Evolutionary conservation across 1,284 basidiomycete genomes (phyloP), one percentile per base, ranked within the genome.

Genomic region (Ustilago crameri): DNA sequence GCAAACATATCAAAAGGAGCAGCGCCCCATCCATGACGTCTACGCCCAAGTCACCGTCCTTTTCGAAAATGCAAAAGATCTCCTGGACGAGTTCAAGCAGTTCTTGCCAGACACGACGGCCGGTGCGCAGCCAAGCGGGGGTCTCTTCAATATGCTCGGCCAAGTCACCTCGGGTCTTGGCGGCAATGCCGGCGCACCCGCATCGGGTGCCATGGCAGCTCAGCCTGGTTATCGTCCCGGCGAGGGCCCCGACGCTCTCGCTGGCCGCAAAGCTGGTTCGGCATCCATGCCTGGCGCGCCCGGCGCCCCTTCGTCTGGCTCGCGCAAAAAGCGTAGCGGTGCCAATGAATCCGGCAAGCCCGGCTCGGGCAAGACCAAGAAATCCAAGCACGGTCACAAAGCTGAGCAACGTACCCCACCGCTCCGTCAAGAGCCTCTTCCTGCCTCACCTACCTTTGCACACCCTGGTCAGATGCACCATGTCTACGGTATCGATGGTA

Each of bases 1-100:
- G 74, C 96, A 98, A 86, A 92, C 92, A 30, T 98, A 97, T 85
- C 95, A 98, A 84, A 95, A 95, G 83, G 95, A 98, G 81, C 92
- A 93, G 82, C 88, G 89, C 66, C 90, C 92, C 74, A 88, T 93
- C 26, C 90, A 92, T 68, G 93, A 96, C 81, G 95, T 98, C 5
- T 96, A 93, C 83, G 88, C 89, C 22, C 95, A 97, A 84, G 95
- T 98, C 3, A 92, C 93, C 56, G 86, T 89, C 74, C 88, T 99
- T 26, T 99, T 99, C 87, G 90, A 91, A 82, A 90, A 93, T 76
- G 92, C 93, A 0, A 92, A 91, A 5, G 96, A 99, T 77, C 88
- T 99, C 43, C 86, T 98, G 56, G 89, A 90, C 43, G 95, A 98
- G 84, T 99, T 99, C 87, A 95, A 93, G 84, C 92, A 93, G 79